Conservation (phyloP, 2,329 filamentous ascomycete genomes). For the Curvularia spicifera region DNA sequence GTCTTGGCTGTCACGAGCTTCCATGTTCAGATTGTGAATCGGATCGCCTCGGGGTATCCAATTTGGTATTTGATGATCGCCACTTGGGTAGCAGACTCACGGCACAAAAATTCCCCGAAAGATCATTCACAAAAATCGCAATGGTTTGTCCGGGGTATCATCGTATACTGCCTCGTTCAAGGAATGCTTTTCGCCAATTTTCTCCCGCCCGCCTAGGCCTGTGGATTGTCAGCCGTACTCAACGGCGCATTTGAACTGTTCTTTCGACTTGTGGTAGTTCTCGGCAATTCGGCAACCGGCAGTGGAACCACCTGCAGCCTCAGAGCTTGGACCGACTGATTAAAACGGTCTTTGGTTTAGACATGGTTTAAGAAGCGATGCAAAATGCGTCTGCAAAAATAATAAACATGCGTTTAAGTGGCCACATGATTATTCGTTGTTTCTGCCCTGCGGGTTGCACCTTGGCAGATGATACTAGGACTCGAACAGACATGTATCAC, state of each 20-base stretch:
- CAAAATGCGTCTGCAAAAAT: background rate
- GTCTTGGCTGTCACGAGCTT: conserved; percentile 76
- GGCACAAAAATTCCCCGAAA: background rate
- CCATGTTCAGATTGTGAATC: conserved; percentile 92
- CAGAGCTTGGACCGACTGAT: background rate
- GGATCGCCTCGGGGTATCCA: conserved; percentile 86
- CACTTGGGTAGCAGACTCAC: conserved; percentile 25
- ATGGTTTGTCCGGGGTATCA: conserved; percentile 59
- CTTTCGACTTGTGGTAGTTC: background rate
- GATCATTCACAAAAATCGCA: conserved; percentile 11
- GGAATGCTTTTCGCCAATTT: conserved; percentile 86
- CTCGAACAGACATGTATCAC: conserved; percentile 3
- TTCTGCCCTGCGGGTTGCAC: background rate
- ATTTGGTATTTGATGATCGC: conserved; percentile 88
- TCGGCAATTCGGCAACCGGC: background rate
- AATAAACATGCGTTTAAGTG: background rate
- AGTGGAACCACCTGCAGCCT: background rate
- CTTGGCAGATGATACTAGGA: background rate
- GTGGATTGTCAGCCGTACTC: background rate
- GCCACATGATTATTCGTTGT: background rate
- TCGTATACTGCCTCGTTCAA: conserved; percentile 84
- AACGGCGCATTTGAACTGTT: background rate
- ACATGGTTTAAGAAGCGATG: background rate
- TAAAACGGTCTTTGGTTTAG: background rate
- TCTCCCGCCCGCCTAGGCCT: conserved; percentile 79